phyloP scores from a whole-genome alignment of 805 yeast genomes.

The Hanseniaspora opuntiae region DNA sequence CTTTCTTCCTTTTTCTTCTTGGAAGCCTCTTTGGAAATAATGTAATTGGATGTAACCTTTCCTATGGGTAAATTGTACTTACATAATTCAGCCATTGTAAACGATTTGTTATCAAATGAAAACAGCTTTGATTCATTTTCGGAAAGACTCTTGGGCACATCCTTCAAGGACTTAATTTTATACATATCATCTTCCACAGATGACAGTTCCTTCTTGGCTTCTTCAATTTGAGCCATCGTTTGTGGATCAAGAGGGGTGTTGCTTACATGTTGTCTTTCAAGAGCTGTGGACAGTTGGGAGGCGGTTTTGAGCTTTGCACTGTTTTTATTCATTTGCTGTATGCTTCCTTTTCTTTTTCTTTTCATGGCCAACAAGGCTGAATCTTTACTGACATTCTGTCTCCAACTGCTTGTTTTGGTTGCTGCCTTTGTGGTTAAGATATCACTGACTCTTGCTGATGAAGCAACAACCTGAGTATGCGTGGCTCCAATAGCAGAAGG shows the following conservation, averaged over 20 bases:
- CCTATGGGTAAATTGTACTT: slow-evolving; percentile 58
- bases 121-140: slow-evolving; percentile 33
- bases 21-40: slow-evolving; percentile 42
- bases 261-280: neutral
- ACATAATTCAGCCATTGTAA: slow-evolving; percentile 60
- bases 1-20: slow-evolving; percentile 25
- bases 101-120: slow-evolving; percentile 37
- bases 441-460: slow-evolving; percentile 4
- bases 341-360: slow-evolving; percentile 17
- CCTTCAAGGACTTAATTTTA: slow-evolving; percentile 27
- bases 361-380: slow-evolving; percentile 22
- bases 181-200: slow-evolving; percentile 16
- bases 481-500: neutral
- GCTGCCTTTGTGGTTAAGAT: slow-evolving; percentile 10
- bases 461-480: slow-evolving; percentile 5
- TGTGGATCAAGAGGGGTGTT: neutral
- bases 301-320: neutral
- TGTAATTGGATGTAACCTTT: slow-evolving; percentile 43
- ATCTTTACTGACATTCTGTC: slow-evolving; percentile 20
- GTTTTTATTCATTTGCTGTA: neutral
- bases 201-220: neutral
- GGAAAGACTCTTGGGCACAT: slow-evolving; percentile 28
- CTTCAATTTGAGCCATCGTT: neutral
- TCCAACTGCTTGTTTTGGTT: slow-evolving; percentile 17
- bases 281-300: neutral